These are phyloP conservation scores for Coffea canephora DNA, from an alignment of 257 asterid species.

Conservation along the genomic window DNA sequence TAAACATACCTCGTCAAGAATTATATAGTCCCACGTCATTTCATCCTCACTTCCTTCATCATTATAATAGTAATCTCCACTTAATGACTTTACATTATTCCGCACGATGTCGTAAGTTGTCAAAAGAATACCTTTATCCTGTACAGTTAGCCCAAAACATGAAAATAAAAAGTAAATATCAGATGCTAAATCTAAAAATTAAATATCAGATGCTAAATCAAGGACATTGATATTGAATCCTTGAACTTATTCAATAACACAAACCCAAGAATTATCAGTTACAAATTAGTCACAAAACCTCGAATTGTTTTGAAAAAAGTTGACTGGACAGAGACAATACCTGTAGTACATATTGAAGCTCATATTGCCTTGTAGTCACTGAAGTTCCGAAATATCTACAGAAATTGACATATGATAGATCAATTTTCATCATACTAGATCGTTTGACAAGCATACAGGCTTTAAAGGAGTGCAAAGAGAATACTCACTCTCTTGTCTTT, in stretches of 20 bases:
- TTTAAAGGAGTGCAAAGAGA: slow-evolving; percentile 16
- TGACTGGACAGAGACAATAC: slow-evolving; percentile 33
- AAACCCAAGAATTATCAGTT: not conserved
- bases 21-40: slow-evolving; percentile 78
- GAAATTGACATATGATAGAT: slow-evolving; percentile 19
- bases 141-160: slow-evolving; percentile 3
- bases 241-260: not conserved
- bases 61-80: slow-evolving; percentile 48
- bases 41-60: slow-evolving; percentile 61
- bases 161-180: slow-evolving; percentile 2
- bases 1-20: slow-evolving; percentile 77
- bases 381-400: slow-evolving; percentile 76
- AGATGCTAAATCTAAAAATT: slow-evolving; percentile 3
- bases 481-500: slow-evolving; percentile 74
- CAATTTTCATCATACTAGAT: not conserved
- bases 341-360: slow-evolving; percentile 88
- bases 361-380: slow-evolving; percentile 70
- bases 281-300: not conserved
- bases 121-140: slow-evolving; percentile 88
- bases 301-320: not conserved
- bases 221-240: slow-evolving; percentile 6
- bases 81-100: slow-evolving; percentile 59
- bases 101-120: slow-evolving; percentile 95
- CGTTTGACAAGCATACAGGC: slow-evolving; percentile 8
- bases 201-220: slow-evolving; percentile 15